Conservation (phyloP, 768 basidiomycete species). For the Leccinum olivaceopallidum region DNA sequence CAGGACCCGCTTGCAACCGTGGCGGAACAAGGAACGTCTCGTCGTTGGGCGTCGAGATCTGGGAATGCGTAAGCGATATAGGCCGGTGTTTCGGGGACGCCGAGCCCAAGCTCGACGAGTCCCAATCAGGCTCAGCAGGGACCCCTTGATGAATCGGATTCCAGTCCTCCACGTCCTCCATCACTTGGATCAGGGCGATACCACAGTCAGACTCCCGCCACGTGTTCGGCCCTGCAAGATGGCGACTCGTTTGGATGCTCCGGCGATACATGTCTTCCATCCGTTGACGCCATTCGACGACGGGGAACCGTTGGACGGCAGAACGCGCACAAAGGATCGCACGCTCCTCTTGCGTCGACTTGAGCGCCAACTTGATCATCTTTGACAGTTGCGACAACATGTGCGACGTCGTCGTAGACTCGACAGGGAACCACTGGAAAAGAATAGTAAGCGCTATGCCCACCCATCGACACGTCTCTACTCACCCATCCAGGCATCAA, state of each 20-base stretch:
- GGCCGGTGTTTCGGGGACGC: slow-evolving; percentile 45
- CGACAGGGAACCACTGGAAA: slow-evolving; percentile 91
- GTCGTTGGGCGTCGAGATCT: slow-evolving; percentile 51
- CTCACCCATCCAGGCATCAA: slow-evolving; percentile 97
- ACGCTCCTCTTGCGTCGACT: slow-evolving; percentile 87
- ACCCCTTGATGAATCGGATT: slow-evolving; percentile 64
- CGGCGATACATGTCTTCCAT: slow-evolving; percentile 94
- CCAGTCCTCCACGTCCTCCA: slow-evolving; percentile 79
- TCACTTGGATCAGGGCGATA: slow-evolving; percentile 41
- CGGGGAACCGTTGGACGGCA: slow-evolving; percentile 94
- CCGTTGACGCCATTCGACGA: slow-evolving; percentile 95
- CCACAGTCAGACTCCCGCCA: slow-evolving; percentile 76
- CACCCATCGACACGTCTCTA: slow-evolving; percentile 12
- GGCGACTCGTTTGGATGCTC: slow-evolving; percentile 72
- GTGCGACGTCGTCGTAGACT: slow-evolving; percentile 89
- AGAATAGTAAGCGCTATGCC: slow-evolving; percentile 1
- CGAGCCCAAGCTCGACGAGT: slow-evolving; percentile 49
- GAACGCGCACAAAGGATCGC: slow-evolving; percentile 92
- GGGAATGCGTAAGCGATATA: slow-evolving; percentile 63
- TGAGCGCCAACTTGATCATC: slow-evolving; percentile 92
- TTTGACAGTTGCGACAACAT: slow-evolving; percentile 94
- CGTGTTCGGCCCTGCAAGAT: slow-evolving; percentile 66
- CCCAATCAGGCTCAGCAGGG: slow-evolving; percentile 79
- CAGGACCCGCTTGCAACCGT: slow-evolving; percentile 30
- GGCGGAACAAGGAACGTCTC: slow-evolving; percentile 42